Base-by-base conservation (phyloP, 768 basidiomycete genomes). In the Calocybe indica region DNA sequence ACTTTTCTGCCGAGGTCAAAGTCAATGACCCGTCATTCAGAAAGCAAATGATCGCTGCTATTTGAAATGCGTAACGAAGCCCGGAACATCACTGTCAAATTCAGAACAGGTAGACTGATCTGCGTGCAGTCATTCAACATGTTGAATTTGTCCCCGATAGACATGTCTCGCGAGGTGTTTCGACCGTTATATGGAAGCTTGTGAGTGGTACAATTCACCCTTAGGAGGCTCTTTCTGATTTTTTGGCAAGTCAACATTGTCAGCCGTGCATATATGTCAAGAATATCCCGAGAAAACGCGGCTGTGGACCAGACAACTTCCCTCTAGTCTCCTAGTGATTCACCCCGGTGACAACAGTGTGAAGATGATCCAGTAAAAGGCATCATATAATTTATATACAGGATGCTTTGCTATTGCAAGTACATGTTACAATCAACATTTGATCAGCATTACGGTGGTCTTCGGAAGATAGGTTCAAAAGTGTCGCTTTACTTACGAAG, bases 151-250 rank as follows among this genome's bases (percentile, higher is more conserved):
- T 55, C 49, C 10, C 47, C 15, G 50, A 6, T 38, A 92, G 90
- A 82, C 81, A 28, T 92, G 90, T 56, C 68, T 92, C 37, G 68
- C 78, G 5, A 73, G 80, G 48, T 92, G 90, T 61, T 70, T 90
- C 57, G 87, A 90, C 45, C 79, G 88, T 38, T 92, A 90, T 60
- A 72, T 92, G 71, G 87, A 92, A 65, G 86, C 86, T 33, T 91
- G 89, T 90, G 57, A 69, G 87, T 78, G 8, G 35, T 13, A 33
- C 6, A 40, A 34, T 38, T 38, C 29, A 12, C 5, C 37, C 45
- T 33, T 52, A 28, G 43, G 44, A 30, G 38, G 11, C 48, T 28
- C 32, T 11, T 7, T 11, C 31, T 28, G 22, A 44, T 13, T 12
- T 52, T 33, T 10, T n/a, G 34, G 37, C n/a, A 54, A 92, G 88